Evolutionary conservation across 1,284 basidiomycete species (phyloP).

Genomic region (Leccinum ambiguum): DNA sequence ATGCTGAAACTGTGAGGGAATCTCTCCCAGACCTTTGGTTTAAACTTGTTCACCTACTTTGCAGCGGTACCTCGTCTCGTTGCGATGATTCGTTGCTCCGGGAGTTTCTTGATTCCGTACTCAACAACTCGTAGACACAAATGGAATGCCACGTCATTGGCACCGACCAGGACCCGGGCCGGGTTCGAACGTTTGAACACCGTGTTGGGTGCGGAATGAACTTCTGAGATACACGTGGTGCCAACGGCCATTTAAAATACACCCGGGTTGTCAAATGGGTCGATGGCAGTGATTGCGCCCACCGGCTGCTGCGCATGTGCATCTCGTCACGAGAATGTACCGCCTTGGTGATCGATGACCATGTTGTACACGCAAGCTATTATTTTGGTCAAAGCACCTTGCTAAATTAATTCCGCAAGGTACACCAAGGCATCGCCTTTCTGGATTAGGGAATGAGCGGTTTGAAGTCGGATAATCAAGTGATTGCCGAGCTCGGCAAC

Average conservation of each 20-base stretch:
- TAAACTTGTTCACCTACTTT: slow-evolving; percentile 13
- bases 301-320: slow-evolving; percentile 3
- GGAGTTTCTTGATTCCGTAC: background rate
- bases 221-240: background rate
- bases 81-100: slow-evolving; percentile 22
- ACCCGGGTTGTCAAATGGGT: background rate
- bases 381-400: slow-evolving; percentile 23
- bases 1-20: slow-evolving; percentile 58
- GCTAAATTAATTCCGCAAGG: slow-evolving; percentile 29
- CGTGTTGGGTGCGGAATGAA: background rate
- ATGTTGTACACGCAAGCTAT: slow-evolving; percentile 23
- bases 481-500: slow-evolving; percentile 40
- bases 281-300: slow-evolving; percentile 4
- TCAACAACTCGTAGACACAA: slow-evolving; percentile 7
- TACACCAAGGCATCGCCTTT: slow-evolving; percentile 25
- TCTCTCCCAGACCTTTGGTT: slow-evolving; percentile 9
- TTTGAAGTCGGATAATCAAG: slow-evolving; percentile 35
- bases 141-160: slow-evolving; percentile 1
- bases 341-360: slow-evolving; percentile 21
- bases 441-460: slow-evolving; percentile 33
- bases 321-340: slow-evolving; percentile 24
- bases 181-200: background rate
- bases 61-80: slow-evolving; percentile 31
- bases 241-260: slow-evolving; percentile 9
- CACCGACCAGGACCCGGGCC: background rate